Evolutionary conservation across 805 yeast genomes (phyloP).

Genomic region (Teunomyces gatunensis): DNA sequence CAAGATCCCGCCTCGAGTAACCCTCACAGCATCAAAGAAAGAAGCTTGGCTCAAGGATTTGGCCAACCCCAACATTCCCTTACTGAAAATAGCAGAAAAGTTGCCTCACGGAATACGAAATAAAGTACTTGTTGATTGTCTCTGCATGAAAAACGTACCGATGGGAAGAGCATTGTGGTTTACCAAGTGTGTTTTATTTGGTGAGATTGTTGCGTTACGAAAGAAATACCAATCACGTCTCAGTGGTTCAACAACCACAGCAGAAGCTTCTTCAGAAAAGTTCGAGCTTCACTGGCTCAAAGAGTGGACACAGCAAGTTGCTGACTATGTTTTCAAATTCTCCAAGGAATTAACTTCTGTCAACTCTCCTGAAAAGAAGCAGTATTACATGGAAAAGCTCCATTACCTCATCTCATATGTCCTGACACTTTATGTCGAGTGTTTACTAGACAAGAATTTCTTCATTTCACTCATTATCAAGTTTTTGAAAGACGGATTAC

Average conservation of each 20-base stretch:
- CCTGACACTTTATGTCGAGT: constrained; percentile 66
- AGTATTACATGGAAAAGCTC: constrained; percentile 48
- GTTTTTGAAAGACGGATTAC: constrained; percentile 41
- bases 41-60: constrained; percentile 85
- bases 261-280: constrained; percentile 16
- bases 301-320: constrained; percentile 89
- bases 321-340: constrained; percentile 54
- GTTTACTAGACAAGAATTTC: constrained; percentile 57
- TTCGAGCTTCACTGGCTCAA: constrained; percentile 65
- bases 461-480: constrained; percentile 65
- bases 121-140: constrained; percentile 67
- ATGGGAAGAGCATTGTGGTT: constrained; percentile 86
- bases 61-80: constrained; percentile 63
- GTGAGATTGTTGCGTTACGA: constrained; percentile 37
- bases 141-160: constrained; percentile 68
- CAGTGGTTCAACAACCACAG: not conserved
- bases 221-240: constrained; percentile 26
- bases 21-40: constrained; percentile 80
- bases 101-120: constrained; percentile 90
- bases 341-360: constrained; percentile 38
- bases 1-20: constrained; percentile 85
- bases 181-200: constrained; percentile 79
- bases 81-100: constrained; percentile 67
- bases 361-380: constrained; percentile 27
- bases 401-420: constrained; percentile 59